These are phyloP conservation scores for Fusarium sp. DNA, from an alignment of 2,329 filamentous ascomycete genomes.

Conservation along the genomic window DNA sequence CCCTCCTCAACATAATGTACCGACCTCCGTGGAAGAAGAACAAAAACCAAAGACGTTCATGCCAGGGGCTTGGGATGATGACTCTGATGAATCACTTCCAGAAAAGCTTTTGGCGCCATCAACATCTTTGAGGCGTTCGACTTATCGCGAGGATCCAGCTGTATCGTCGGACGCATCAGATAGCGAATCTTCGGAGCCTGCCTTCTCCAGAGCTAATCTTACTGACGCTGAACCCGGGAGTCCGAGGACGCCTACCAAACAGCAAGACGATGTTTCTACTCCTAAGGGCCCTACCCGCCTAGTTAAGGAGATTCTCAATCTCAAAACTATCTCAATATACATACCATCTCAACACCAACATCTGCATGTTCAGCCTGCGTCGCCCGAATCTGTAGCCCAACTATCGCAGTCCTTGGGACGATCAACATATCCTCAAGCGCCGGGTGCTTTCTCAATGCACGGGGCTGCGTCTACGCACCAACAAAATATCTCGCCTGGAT, in stretches of 20 bases:
- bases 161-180: constrained; percentile 33
- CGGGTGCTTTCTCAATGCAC: constrained; percentile 73
- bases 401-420: constrained; percentile 53
- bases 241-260: constrained; percentile 27
- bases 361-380: constrained; percentile 54
- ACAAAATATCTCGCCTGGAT: constrained; percentile 8
- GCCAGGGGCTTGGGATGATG: constrained; percentile 68
- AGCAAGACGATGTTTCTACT: constrained; percentile 61
- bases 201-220: constrained; percentile 48
- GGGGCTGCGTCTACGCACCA: constrained; percentile 28
- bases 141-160: constrained; percentile 17
- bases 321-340: constrained; percentile 68
- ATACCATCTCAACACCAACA: constrained; percentile 66
- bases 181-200: constrained; percentile 50
- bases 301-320: constrained; percentile 68
- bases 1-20: constrained; percentile 9
- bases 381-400: constrained; percentile 49
- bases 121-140: constrained; percentile 14
- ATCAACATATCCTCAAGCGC: constrained; percentile 67
- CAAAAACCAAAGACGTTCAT: constrained; percentile 53
- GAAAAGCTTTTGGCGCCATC: constrained; percentile 24
- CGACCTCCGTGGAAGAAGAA: not conserved
- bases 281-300: constrained; percentile 69
- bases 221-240: constrained; percentile 33
- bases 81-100: constrained; percentile 46